Conservation (phyloP, 768 basidiomycete species). For the Leccinum aurantiacum region DNA sequence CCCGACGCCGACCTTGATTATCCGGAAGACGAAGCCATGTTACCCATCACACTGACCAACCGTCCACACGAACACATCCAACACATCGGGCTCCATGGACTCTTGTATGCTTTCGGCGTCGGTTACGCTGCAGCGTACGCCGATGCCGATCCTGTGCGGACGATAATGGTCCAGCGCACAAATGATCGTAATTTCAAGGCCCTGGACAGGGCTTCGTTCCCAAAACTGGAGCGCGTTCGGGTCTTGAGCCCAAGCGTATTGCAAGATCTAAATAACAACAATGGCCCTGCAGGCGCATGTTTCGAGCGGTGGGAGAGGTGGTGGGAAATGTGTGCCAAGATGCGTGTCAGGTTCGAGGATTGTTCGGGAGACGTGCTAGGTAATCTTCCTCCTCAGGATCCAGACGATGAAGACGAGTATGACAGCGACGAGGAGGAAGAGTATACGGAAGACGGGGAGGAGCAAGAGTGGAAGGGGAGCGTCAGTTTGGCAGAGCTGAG, state of each 20-base stretch:
- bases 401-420: slow-evolving; percentile 34
- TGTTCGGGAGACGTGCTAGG: slow-evolving; percentile 71
- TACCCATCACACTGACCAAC: slow-evolving; percentile 42
- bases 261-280: slow-evolving; percentile 52
- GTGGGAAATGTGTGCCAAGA: slow-evolving; percentile 53
- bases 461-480: slow-evolving; percentile 27
- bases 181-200: slow-evolving; percentile 70
- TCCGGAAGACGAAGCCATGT: slow-evolving; percentile 30
- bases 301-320: slow-evolving; percentile 65
- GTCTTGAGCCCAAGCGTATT: slow-evolving; percentile 57
- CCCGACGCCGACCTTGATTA: slow-evolving; percentile 18
- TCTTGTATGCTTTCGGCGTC: slow-evolving; percentile 68
- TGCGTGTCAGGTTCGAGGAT: slow-evolving; percentile 66
- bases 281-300: slow-evolving; percentile 45
- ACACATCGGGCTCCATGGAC: slow-evolving; percentile 68
- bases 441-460: slow-evolving; percentile 32
- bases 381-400: slow-evolving; percentile 31
- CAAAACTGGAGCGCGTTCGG: slow-evolving; percentile 57
- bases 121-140: slow-evolving; percentile 49
- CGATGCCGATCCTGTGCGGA: slow-evolving; percentile 42
- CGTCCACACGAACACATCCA: slow-evolving; percentile 57
- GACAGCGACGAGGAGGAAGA: slow-evolving; percentile 35
- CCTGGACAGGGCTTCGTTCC: slow-evolving; percentile 53
- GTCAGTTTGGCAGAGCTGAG: slow-evolving; percentile 46
- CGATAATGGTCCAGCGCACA: slow-evolving; percentile 46